Base-by-base conservation (phyloP, 106 monocot genomes). In the Apostasia ramifera region DNA sequence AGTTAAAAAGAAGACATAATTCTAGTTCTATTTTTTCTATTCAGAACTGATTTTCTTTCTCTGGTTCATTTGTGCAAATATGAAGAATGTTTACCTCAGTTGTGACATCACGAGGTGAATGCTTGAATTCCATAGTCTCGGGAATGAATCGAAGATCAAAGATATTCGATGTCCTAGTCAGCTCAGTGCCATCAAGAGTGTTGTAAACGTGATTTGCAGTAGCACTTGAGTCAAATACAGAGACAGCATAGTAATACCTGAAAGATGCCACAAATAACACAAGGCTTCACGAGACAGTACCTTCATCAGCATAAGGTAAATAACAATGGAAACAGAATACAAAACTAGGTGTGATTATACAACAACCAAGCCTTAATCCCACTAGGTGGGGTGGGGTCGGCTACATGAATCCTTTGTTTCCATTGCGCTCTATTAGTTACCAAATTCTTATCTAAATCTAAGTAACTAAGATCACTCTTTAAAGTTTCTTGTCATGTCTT, bases 231-330 rank as follows among this genome's bases (percentile, higher is more conserved):
- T 97, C 95, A 81, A 92, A 97, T 13, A 87, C 81, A 12, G 87
- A 85, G 62, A 97, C 95, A 56, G 88, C 95, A 82, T 81, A 82
- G 66, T 87, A 97, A 76, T 97, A 97, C 76, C 95, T 95, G 73
- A 8, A 79, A 61, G 55, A 65, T 44, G 43, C 46, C 2, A 59
- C 1, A 48, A 52, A 52, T 15, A 59, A 46, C 40, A 50, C 8
- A 50, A 4, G 50, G 50, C 8, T 50, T 50, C n/a, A n/a, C n/a
- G n/a, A n/a, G n/a, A n/a, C n/a, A n/a, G n/a, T n/a, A n/a, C n/a
- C n/a, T n/a, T n/a, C n/a, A n/a, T n/a, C n/a, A n/a, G n/a, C n/a
- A n/a, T n/a, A n/a, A n/a, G n/a, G n/a, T n/a, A n/a, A n/a, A n/a
- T n/a, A n/a, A n/a, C n/a, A n/a, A n/a, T n/a, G n/a, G n/a, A n/a